Evolutionary conservation across 139 green algal species (phyloP).

Genomic region (Chlorella sp.): DNA sequence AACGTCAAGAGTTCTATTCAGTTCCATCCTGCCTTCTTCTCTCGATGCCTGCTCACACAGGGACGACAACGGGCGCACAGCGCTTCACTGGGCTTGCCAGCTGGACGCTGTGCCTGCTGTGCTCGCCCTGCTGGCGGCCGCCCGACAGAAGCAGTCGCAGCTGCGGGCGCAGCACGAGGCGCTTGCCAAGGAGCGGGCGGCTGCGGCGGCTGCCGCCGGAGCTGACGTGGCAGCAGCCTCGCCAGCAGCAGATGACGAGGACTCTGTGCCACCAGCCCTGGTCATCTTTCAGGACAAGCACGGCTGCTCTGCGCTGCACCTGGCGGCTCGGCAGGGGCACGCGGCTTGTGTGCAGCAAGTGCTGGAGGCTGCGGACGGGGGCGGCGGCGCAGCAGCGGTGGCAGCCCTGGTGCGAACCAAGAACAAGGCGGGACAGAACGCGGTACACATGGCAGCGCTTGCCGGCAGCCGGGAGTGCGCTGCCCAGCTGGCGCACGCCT

Average conservation of each 20-base stretch:
- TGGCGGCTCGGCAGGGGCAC: conserved; percentile 63
- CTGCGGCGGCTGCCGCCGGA: conserved; percentile 3
- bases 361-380: conserved; percentile 2
- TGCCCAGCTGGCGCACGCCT: conserved; percentile 43
- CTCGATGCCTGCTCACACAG: conserved; percentile 28
- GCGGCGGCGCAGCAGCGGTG: not conserved
- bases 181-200: not conserved
- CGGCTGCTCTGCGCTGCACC: conserved; percentile 74
- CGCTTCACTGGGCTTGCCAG: conserved; percentile 83
- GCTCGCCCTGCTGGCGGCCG: conserved; percentile 48
- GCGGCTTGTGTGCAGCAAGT: conserved; percentile 21
- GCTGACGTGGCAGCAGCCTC: not conserved
- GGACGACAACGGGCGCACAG: conserved; percentile 80
- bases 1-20: not conserved
- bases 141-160: conserved; percentile 7
- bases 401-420: not conserved
- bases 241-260: not conserved
- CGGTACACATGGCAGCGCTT: conserved; percentile 70
- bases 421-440: conserved; percentile 61
- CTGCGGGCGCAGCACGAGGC: conserved; percentile 11
- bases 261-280: conserved; percentile 15
- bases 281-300: conserved; percentile 69
- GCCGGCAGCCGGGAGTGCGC: conserved; percentile 34
- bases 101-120: conserved; percentile 46
- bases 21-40: not conserved